A percentile compares a stretch with the other conserved stretches of the same genome.
Evolutionary conservation across 257 asterid species (phyloP).

Genomic region (Coffea canephora): DNA sequence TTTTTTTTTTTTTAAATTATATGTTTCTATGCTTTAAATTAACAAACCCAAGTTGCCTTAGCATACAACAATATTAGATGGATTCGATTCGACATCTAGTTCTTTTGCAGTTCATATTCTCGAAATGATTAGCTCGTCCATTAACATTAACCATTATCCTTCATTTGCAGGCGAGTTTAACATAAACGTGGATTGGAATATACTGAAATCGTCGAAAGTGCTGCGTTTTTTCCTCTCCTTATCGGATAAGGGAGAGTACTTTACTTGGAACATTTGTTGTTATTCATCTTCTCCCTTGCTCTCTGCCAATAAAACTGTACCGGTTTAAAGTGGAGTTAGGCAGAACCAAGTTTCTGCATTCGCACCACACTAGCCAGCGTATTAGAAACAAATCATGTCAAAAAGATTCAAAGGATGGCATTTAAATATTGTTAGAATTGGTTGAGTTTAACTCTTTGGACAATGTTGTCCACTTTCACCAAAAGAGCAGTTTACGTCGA

Average conservation of each 20-base stretch:
- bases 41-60: background rate
- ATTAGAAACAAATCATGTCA: background rate
- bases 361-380: conserved; percentile 4
- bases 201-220: background rate
- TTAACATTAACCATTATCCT: background rate
- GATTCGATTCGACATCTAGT: background rate
- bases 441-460: background rate
- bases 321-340: conserved; percentile 22
- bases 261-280: background rate
- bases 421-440: conserved; percentile 1
- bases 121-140: background rate
- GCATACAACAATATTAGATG: background rate
- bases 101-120: background rate
- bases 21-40: background rate
- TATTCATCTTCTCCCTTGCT: background rate
- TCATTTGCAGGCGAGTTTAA: background rate
- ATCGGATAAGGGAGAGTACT: conserved; percentile 6
- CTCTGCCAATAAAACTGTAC: background rate
- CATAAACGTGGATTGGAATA: background rate
- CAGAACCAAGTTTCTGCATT: conserved; percentile 18
- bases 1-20: too few species aligned
- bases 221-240: background rate
- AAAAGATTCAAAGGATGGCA: background rate
- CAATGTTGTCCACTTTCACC: background rate
- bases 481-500: background rate